Evolutionary conservation across 352 stramenopile species (phyloP), one percentile per base, ranked within the genome.

Genomic region (Phytophthora hybrid): DNA sequence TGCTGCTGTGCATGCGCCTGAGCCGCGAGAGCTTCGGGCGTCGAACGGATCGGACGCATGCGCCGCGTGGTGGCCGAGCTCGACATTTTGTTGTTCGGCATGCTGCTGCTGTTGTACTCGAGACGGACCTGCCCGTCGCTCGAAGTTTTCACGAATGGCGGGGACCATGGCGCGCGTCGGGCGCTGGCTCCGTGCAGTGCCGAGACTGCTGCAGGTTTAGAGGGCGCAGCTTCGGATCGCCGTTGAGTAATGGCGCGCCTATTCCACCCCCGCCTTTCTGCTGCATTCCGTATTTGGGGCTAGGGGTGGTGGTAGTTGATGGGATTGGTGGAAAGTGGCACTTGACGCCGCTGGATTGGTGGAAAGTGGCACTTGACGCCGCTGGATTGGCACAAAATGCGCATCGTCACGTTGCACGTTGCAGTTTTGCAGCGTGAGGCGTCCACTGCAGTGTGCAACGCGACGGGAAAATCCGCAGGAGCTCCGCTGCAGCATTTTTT

Each of bases 61-160:
- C 75, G 75, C 14, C 71, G 72, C 13, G 47, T 29, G 5, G 71
- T 51, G 11, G 55, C 39, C 18, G 59, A 66, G 66, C 23, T 73
- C 2, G 76, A 76, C 60, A 78, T 67, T 75, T 79, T 82, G 68
- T 78, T 82, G 72, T 80, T 75, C 31, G 68, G 60, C 72, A 82
- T 80, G 29, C 62, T 76, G 63, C 31, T 70, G 54, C 58, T 71
- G 55, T 23, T 47, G 41, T 59, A 53, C 56, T 60, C 46, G 71
- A 69, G 62, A 66, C 56, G 31, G 52, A 67, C 41, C 61, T 76
- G 66, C 46, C 55, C 39, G 46, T 62, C 14, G 58, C 65, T 76
- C 55, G 71, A 79, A 59, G 58, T 72, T 74, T 79, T 82, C 39
- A 58, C 63, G 54, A 82, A 79, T 79, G 71, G 66, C 65, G 46